Evolutionary conservation across 2,329 filamentous ascomycete genomes (phyloP).

Genomic region (Arthrobotrys sphaeroides): DNA sequence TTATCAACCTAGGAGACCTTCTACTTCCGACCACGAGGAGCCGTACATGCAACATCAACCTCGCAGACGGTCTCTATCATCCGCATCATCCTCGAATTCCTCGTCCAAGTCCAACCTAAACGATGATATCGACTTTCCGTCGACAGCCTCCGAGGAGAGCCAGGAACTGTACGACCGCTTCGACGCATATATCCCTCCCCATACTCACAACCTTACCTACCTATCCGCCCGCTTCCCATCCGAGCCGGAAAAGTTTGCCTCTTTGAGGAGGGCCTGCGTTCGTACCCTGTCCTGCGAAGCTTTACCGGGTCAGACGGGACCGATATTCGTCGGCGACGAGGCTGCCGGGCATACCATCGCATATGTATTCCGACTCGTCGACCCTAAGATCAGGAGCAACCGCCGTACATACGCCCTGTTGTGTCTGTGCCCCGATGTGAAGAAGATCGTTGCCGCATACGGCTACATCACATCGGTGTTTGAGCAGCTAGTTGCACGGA

Average conservation of each 20-base stretch:
- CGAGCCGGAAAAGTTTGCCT: slow-evolving; percentile 71
- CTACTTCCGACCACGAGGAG: slow-evolving; percentile 52
- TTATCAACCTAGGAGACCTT: slow-evolving; percentile 44
- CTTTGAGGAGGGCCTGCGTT: slow-evolving; percentile 73
- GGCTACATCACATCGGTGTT: slow-evolving; percentile 71
- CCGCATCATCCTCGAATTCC: slow-evolving; percentile 51
- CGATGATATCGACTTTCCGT: slow-evolving; percentile 48
- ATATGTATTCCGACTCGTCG: slow-evolving; percentile 75
- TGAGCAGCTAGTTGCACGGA: slow-evolving; percentile 72
- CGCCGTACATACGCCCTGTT: slow-evolving; percentile 76
- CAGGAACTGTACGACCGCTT: slow-evolving; percentile 45
- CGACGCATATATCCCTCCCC: slow-evolving; percentile 61
- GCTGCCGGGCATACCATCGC: slow-evolving; percentile 74
- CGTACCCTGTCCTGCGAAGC: slow-evolving; percentile 74
- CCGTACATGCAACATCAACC: slow-evolving; percentile 48
- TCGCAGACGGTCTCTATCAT: slow-evolving; percentile 49
- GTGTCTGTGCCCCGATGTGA: slow-evolving; percentile 72
- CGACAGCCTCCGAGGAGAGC: slow-evolving; percentile 46
- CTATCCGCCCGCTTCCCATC: slow-evolving; percentile 74
- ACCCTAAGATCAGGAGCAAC: slow-evolving; percentile 73
- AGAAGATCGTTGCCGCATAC: slow-evolving; percentile 73
- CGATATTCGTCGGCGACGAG: slow-evolving; percentile 75
- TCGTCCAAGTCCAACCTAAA: slow-evolving; percentile 46
- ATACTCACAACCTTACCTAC: slow-evolving; percentile 74
- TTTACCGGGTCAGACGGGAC: slow-evolving; percentile 71